Base-by-base conservation (phyloP, 208 protist species). In the Wallacemonas sp. region DNA sequence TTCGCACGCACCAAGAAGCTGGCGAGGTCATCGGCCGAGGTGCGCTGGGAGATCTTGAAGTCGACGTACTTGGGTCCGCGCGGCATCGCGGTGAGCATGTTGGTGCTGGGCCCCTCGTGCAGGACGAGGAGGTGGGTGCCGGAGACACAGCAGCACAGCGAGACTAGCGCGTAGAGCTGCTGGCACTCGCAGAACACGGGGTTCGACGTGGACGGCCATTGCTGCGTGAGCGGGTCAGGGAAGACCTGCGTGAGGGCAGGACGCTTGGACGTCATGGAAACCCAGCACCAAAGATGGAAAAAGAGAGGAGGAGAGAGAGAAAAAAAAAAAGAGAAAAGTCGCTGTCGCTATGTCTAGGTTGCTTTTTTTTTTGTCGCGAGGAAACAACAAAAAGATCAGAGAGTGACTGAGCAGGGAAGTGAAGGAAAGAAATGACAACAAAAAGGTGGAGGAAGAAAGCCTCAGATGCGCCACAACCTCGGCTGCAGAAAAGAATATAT, bases 81-180 rank as follows among this genome's bases (percentile, higher is more conserved):
- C 5, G 86, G 82, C 84, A 92, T 95, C 2, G 81, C 91, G 0
- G 85, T 87, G 31, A 91, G 74, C 59, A 84, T 81, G 71, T 79
- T 84, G n/a, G 50, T 85, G 54, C 61, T 68, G 26, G 76, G 54
- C 18, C 74, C 67, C 29, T 96, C 86, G 46, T 91, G 81, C 29
- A 93, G 72, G 11, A 96, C 86, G 48, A 96, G 82, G 29, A 94
- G 77, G 55, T 96, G 91, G 0, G 87, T 76, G 23, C 77, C 74
- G 26, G 87, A 86, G 11, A 94, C 65, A 50, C 87, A 96, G 78
- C 91, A 94, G 76, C 87, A 93, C 23, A 94, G 64, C 31, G 77
- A 84, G 22, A 94, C 91, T 0, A 96, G 84, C 12, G 79, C 79
- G 70, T 96, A 96, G 20, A 96, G 73, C 74, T 96, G 87, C 23